Base-by-base conservation (phyloP, 176 grass and related monocot genomes). In the Aegilops umbellulata region DNA sequence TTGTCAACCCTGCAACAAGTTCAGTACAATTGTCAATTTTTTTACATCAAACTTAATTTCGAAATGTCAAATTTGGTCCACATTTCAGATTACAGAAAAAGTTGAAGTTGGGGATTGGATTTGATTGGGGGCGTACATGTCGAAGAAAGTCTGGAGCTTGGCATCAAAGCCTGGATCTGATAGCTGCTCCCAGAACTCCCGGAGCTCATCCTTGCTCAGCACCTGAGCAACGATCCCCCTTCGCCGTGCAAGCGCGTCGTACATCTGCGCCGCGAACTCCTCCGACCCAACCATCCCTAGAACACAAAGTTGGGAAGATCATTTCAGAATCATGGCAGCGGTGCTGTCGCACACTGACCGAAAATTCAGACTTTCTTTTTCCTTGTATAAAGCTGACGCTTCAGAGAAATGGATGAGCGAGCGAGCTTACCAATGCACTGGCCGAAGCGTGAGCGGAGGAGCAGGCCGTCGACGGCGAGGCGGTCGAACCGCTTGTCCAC, bases 171-270 rank as follows among this genome's bases (percentile, higher is more conserved):
- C 90, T 14, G 87, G 85, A 41, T 96, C 94, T 2, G 91, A 92
- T 5, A 99, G 94, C 84, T 96, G 97, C 84, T 99, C 90, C 94
- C 94, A 99, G 89, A 96, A 99, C 76, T 99, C 92, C 1, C 70
- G 49, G 32, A 94, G 14, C 69, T 99, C 90, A 35, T 88, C 90
- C 80, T 96, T 94, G 25, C 82, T 91, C 0, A 99, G 92, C 78
- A 99, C 57, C 60, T 88, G 69, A 0, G 94, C 82, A 3, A 80
- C 82, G 76, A 99, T 91, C 6, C 94, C 90, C 14, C 94, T 86
- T n/a, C 92, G 75, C 39, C 94, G 86, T 0, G 97, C 88, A n/a
- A 99, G 87, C 6, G 97, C 79, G 30, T 96, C 94, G 63, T 87
- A 99, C 31, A 96, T 89, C 53, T 96, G 92, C 32, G 31, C 90